These are phyloP conservation scores for Bipolaris cookei DNA, from an alignment of 2,329 filamentous ascomycete genomes.

Conservation along the genomic window DNA sequence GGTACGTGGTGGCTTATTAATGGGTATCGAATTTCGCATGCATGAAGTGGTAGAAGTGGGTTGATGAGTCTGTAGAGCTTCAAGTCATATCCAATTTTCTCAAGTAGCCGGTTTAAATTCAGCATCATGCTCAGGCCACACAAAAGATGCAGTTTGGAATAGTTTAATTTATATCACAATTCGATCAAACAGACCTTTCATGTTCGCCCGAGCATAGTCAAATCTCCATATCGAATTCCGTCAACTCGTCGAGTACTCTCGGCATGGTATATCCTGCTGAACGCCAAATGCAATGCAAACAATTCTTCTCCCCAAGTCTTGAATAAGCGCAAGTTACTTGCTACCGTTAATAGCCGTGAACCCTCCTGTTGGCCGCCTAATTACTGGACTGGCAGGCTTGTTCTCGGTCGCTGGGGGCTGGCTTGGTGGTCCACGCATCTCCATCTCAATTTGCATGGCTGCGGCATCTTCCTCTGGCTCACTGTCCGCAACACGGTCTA, in stretches of 20 bases:
- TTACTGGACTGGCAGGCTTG: slow-evolving; percentile 14
- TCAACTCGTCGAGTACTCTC: background rate
- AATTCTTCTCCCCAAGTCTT: background rate
- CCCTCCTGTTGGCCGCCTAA: slow-evolving; percentile 34
- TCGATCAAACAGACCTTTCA: too few species aligned
- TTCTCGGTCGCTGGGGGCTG: slow-evolving; percentile 6
- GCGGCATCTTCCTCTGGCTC: slow-evolving; percentile 40
- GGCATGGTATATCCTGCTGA: slow-evolving; percentile 5
- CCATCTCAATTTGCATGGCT: slow-evolving; percentile 50
- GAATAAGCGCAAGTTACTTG: slow-evolving; percentile 6
- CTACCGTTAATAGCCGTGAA: slow-evolving; percentile 46
- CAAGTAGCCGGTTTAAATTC: background rate
- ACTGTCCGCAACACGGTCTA: slow-evolving; percentile 26
- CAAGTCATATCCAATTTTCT: background rate
- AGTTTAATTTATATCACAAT: background rate
- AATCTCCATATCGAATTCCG: background rate
- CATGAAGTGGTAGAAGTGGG: background rate
- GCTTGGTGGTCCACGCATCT: slow-evolving; percentile 43
- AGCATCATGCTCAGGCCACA: background rate
- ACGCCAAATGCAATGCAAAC: slow-evolving; percentile 20
- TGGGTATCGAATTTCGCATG: too few species aligned
- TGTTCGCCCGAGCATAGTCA: background rate
- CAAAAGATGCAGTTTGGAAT: background rate
- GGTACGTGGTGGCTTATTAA: background rate
- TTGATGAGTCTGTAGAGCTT: background rate